These are phyloP conservation scores for Scedosporium boydii DNA, from an alignment of 2,329 filamentous ascomycete genomes.

Conservation along the genomic window DNA sequence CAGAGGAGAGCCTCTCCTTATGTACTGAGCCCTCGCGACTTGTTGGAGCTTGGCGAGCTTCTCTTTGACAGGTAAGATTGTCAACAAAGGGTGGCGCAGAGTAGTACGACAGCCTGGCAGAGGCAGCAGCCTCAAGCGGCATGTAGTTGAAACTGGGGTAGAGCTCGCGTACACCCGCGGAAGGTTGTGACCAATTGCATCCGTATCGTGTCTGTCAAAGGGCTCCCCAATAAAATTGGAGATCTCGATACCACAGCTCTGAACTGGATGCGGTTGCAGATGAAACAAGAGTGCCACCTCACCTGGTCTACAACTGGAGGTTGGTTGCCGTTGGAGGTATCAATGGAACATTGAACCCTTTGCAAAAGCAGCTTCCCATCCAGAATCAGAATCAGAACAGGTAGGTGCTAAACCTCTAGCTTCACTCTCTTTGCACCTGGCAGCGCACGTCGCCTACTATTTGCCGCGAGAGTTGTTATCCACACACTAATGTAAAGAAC, in stretches of 20 bases:
- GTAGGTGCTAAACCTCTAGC: not conserved
- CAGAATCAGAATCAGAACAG: not conserved
- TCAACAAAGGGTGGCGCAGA: not conserved
- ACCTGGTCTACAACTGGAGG: not conserved
- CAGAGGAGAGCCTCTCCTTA: not conserved
- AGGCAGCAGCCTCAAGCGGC: not conserved
- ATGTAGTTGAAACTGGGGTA: not conserved
- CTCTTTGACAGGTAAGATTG: not conserved
- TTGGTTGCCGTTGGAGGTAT: not conserved
- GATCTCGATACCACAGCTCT: not conserved
- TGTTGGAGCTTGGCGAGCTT: not conserved
- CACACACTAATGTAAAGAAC: not conserved
- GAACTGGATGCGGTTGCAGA: not conserved
- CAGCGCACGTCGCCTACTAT: not conserved
- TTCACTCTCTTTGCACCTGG: not conserved
- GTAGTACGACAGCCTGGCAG: not conserved
- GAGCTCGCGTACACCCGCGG: not conserved
- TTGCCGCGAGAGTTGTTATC: not conserved
- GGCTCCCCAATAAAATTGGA: not conserved
- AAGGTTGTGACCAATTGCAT: not conserved
- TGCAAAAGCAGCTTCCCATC: not conserved
- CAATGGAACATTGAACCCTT: not conserved
- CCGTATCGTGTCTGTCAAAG: not conserved
- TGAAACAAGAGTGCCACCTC: not conserved
- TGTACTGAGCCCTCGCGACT: not conserved